Conservation (phyloP, 192 early-diverging fungal genomes). For the Funneliformis mosseae region DNA sequence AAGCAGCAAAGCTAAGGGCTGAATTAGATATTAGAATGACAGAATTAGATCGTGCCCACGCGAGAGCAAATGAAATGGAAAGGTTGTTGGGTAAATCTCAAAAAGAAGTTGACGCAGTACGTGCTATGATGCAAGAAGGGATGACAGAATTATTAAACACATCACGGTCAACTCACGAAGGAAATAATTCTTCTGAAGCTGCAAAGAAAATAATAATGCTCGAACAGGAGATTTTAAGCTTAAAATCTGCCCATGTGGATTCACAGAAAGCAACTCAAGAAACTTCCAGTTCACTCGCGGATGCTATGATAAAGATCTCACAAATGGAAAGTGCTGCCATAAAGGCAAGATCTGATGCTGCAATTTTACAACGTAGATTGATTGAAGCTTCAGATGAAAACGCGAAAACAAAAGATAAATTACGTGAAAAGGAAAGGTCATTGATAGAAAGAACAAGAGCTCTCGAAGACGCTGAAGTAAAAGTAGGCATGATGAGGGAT, state of each 20-base stretch:
- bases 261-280: slow-evolving; percentile 36
- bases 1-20: slow-evolving; percentile 38
- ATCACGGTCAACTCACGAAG: slow-evolving; percentile 35
- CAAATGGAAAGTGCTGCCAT: slow-evolving; percentile 53
- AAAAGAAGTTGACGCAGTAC: slow-evolving; percentile 45
- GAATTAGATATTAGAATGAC: slow-evolving; percentile 45
- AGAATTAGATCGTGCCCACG: slow-evolving; percentile 41
- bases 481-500: slow-evolving; percentile 51
- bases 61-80: slow-evolving; percentile 46
- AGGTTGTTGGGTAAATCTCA: slow-evolving; percentile 44
- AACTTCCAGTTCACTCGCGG: slow-evolving; percentile 43
- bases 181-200: slow-evolving; percentile 20
- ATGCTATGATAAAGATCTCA: slow-evolving; percentile 47
- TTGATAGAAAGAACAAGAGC: slow-evolving; percentile 44
- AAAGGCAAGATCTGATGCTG: slow-evolving; percentile 49
- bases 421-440: slow-evolving; percentile 47
- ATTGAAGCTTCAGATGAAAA: slow-evolving; percentile 48
- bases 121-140: slow-evolving; percentile 45
- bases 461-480: slow-evolving; percentile 54
- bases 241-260: slow-evolving; percentile 37
- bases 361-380: slow-evolving; percentile 43
- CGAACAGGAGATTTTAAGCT: slow-evolving; percentile 42
- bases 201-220: slow-evolving; percentile 37
- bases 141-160: slow-evolving; percentile 43
- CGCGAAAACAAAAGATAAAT: slow-evolving; percentile 36